Evolutionary conservation across 2,329 filamentous ascomycete genomes (phyloP).

Genomic region (Cytospora piceae): DNA sequence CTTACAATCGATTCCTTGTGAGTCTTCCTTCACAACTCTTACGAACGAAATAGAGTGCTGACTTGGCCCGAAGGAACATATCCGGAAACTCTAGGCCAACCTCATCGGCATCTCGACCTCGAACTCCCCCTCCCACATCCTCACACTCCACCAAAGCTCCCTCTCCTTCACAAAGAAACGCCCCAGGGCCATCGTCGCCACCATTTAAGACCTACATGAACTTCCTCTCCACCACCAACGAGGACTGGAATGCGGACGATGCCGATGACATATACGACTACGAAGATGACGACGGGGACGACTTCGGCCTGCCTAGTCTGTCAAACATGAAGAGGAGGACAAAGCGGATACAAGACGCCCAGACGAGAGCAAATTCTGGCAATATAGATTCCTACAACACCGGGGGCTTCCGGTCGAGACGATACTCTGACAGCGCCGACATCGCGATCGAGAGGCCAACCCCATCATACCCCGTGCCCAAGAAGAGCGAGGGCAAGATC

Average conservation of each 20-base stretch:
- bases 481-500: constrained; percentile 93
- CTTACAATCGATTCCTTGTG: constrained; percentile 85
- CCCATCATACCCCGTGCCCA: constrained; percentile 82
- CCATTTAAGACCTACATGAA: constrained; percentile 76
- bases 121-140: constrained; percentile 74
- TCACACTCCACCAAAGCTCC: constrained; percentile 52
- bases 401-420: constrained; percentile 35
- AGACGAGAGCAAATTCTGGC: constrained; percentile 38
- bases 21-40: constrained; percentile 36
- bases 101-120: constrained; percentile 64
- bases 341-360: constrained; percentile 54
- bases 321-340: constrained; percentile 84
- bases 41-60: constrained; percentile 30
- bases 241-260: constrained; percentile 79
- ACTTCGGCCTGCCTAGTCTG: constrained; percentile 92
- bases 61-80: constrained; percentile 28
- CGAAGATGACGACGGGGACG: constrained; percentile 88
- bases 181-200: constrained; percentile 62
- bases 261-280: constrained; percentile 77
- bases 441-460: constrained; percentile 89
- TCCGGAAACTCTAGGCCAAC: constrained; percentile 40
- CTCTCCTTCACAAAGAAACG: constrained; percentile 46
- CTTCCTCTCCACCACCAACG: constrained; percentile 79
- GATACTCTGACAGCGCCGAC: constrained; percentile 84
- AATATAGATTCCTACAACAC: constrained; percentile 27